These are phyloP conservation scores for Candida chauliodis DNA, from an alignment of 805 yeast genomes.

Conservation along the genomic window DNA sequence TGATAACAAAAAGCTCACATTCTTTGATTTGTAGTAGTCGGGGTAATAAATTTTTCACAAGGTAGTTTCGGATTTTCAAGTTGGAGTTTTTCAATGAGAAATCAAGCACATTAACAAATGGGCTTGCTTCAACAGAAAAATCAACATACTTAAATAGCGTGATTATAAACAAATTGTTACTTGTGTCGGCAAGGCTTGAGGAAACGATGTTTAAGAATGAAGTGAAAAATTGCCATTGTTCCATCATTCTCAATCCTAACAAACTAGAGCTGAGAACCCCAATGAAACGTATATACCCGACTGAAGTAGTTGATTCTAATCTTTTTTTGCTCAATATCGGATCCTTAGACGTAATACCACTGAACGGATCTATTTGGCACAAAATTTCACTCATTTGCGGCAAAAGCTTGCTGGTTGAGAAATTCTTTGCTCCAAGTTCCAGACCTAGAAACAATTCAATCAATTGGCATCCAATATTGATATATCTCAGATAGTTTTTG, in stretches of 20 bases:
- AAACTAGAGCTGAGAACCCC: constrained; percentile 63
- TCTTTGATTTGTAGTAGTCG: constrained; percentile 32
- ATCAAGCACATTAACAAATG: constrained; percentile 60
- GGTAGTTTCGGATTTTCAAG: constrained; percentile 47
- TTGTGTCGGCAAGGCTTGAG: constrained; percentile 28
- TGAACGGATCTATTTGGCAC: constrained; percentile 77
- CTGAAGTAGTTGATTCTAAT: constrained; percentile 59
- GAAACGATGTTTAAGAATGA: constrained; percentile 70
- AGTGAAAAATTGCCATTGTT: constrained; percentile 82
- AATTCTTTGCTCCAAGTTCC: constrained; percentile 62
- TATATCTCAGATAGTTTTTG: constrained; percentile 50
- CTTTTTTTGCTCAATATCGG: constrained; percentile 66
- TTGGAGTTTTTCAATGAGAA: constrained; percentile 61
- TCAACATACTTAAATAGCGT: constrained; percentile 61
- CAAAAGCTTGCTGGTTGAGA: constrained; percentile 69
- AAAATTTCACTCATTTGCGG: constrained; percentile 88
- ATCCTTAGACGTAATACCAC: constrained; percentile 69
- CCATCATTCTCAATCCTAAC: constrained; percentile 66
- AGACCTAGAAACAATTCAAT: constrained; percentile 61
- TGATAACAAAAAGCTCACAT: constrained; percentile 47
- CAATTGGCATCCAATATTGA: constrained; percentile 72
- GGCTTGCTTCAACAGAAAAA: constrained; percentile 49
- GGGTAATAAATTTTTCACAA: constrained; percentile 52
- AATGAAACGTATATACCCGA: constrained; percentile 75
- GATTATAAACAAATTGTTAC: constrained; percentile 51